phyloP scores from a whole-genome alignment of 225 moss, liverwort and hornwort genomes.

The Asterella californica region DNA sequence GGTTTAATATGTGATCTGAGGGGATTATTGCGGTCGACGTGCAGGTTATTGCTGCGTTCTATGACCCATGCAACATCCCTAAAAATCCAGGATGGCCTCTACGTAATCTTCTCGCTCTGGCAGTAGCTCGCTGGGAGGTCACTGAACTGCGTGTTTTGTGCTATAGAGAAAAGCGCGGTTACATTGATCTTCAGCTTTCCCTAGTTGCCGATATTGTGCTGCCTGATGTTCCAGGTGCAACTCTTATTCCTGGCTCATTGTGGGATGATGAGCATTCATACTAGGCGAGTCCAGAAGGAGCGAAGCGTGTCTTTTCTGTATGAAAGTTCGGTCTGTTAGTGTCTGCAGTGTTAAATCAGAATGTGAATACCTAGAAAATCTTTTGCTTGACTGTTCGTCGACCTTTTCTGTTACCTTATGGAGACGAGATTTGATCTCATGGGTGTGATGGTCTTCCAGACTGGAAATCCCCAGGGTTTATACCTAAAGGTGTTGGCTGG shows the following conservation, averaged over 20 bases:
- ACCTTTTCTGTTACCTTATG: too few species aligned
- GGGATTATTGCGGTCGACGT: neutral
- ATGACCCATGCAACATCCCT: slow-evolving; percentile 83
- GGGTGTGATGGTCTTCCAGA: slow-evolving; percentile 34
- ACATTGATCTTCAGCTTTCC: slow-evolving; percentile 70
- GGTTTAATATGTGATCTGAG: neutral
- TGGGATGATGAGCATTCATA: neutral
- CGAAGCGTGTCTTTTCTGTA: too few species aligned
- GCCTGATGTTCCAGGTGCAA: slow-evolving; percentile 63
- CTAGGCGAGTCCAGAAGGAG: neutral
- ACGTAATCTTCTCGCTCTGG: slow-evolving; percentile 88
- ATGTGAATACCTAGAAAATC: too few species aligned
- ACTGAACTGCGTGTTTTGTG: slow-evolving; percentile 74
- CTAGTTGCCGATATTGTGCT: slow-evolving; percentile 67
- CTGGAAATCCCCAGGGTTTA: slow-evolving; percentile 52
- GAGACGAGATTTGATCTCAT: neutral
- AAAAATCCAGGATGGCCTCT: slow-evolving; percentile 96
- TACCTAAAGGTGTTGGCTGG: slow-evolving; percentile 73
- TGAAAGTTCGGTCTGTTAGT: neutral
- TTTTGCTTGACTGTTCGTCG: too few species aligned
- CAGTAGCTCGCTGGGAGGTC: slow-evolving; percentile 69
- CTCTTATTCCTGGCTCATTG: neutral
- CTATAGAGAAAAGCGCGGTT: slow-evolving; percentile 85
- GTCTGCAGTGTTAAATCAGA: neutral
- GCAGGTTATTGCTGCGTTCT: slow-evolving; percentile 80